These are phyloP conservation scores for Dactylellina haptotyla DNA, from an alignment of 2,329 filamentous ascomycete genomes.

Conservation along the genomic window DNA sequence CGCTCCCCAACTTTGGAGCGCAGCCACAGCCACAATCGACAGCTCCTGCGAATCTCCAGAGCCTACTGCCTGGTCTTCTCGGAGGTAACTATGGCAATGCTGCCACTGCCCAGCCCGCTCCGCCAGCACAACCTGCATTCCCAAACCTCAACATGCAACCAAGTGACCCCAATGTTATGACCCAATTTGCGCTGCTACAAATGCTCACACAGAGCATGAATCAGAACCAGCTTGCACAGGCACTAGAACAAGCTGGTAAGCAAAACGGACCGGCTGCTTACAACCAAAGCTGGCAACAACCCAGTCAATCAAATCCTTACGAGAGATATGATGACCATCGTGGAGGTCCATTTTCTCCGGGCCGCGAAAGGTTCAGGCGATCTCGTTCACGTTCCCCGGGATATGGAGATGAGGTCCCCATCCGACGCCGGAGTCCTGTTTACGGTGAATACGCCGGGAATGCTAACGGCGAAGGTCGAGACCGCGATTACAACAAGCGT, in stretches of 20 bases:
- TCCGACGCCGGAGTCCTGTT: conserved; percentile 68
- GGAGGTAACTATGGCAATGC: conserved; percentile 55
- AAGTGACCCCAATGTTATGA: conserved; percentile 46
- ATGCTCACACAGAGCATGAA: conserved; percentile 44
- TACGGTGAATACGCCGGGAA: conserved; percentile 79
- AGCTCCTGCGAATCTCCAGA: conserved; percentile 27
- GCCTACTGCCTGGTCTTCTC: conserved; percentile 36
- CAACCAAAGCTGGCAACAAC: conserved; percentile 51
- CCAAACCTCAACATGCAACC: conserved; percentile 41
- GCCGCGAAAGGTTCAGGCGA: conserved; percentile 66
- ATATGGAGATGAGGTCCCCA: conserved; percentile 73
- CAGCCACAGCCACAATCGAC: conserved; percentile 56
- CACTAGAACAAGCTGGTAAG: conserved; percentile 37
- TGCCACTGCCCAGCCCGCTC: conserved; percentile 57
- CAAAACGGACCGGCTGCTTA: conserved; percentile 43
- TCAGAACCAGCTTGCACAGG: conserved; percentile 43
- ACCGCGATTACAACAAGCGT: conserved; percentile 67
- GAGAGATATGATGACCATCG: conserved; percentile 45
- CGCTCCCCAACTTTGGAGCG: conserved; percentile 45
- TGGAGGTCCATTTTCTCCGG: conserved; percentile 53
- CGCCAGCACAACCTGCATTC: conserved; percentile 55
- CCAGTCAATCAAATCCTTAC: conserved; percentile 19
- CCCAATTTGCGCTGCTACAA: conserved; percentile 43
- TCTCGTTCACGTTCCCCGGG: conserved; percentile 84
- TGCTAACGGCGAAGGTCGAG: conserved; percentile 71